Percentiles rank a stretch among this genome's conserved stretches.
phyloP scores from a whole-genome alignment of 139 green algal genomes.

The Picochlorum sp. region DNA sequence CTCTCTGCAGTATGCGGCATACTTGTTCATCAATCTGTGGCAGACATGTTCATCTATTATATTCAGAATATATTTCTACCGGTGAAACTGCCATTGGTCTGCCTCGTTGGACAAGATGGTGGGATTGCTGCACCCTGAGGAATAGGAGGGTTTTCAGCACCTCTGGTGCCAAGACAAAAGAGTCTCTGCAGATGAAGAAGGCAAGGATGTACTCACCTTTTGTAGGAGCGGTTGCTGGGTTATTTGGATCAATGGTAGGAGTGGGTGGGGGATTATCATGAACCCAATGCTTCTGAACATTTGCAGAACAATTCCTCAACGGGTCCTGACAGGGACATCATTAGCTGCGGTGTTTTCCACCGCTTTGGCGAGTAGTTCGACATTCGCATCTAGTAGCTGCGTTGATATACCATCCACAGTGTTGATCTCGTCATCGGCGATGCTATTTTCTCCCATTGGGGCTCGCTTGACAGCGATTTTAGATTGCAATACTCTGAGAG shows the following conservation, averaged over 20 bases:
- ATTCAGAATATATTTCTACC: no score
- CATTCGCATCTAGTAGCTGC: slow-evolving; percentile 32
- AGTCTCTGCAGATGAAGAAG: slow-evolving; percentile 11
- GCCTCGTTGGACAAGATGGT: no score
- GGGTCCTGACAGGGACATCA: slow-evolving; percentile 51
- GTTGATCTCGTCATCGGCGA: slow-evolving; percentile 40
- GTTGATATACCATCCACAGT: slow-evolving; percentile 49
- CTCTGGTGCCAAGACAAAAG: neutral
- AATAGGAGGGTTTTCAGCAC: no score
- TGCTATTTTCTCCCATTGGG: slow-evolving; percentile 49
- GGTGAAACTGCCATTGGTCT: no score
- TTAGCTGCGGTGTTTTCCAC: slow-evolving; percentile 64
- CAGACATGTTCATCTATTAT: no score
- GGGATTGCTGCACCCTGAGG: no score
- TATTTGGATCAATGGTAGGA: slow-evolving; percentile 67
- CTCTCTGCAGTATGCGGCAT: no score
- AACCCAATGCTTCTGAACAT: slow-evolving; percentile 50
- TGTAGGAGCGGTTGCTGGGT: slow-evolving; percentile 40
- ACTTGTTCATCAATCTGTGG: no score
- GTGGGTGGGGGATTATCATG: slow-evolving; percentile 73
- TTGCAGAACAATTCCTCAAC: slow-evolving; percentile 44
- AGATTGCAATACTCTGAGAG: slow-evolving; percentile 33
- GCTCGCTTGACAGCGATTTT: slow-evolving; percentile 42
- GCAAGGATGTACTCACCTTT: slow-evolving; percentile 22
- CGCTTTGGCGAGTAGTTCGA: slow-evolving; percentile 34